Evolutionary conservation across 768 basidiomycete species (phyloP).

Genomic region (Gautieria morchelliformis): DNA sequence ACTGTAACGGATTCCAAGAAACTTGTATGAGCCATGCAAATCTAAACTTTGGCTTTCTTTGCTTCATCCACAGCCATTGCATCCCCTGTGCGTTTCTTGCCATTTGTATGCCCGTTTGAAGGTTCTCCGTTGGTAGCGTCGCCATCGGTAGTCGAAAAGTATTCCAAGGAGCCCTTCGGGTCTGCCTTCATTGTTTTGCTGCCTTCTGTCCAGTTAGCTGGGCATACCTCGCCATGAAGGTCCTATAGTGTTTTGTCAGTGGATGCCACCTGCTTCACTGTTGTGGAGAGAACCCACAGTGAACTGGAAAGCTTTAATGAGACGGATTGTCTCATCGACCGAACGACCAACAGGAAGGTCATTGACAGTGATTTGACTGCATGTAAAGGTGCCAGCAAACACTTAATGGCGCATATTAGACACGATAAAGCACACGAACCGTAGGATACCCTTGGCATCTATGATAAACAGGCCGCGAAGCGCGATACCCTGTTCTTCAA

Average conservation of each 20-base stretch:
- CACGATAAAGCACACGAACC: constrained; percentile 26
- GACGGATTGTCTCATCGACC: constrained; percentile 85
- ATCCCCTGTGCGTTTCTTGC: constrained; percentile 7
- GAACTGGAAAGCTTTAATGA: constrained; percentile 92
- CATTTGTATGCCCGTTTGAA: constrained; percentile 1
- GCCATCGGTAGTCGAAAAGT: constrained; percentile 35
- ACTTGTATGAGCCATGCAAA: neutral
- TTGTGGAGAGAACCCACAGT: constrained; percentile 37
- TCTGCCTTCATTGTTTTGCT: constrained; percentile 76
- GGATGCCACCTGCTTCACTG: neutral
- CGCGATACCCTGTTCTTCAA: constrained; percentile 83
- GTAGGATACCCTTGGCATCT: constrained; percentile 70
- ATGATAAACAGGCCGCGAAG: constrained; percentile 84
- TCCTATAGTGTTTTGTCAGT: constrained; percentile 37
- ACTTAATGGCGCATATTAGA: neutral
- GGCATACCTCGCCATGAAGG: constrained; percentile 87
- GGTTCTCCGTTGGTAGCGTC: constrained; percentile 10
- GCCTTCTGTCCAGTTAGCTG: constrained; percentile 82
- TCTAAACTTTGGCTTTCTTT: constrained; percentile 6
- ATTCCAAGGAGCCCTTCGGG: constrained; percentile 63
- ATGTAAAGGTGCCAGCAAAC: neutral
- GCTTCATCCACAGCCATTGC: neutral
- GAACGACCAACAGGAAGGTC: constrained; percentile 94
- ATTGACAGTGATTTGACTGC: constrained; percentile 78
- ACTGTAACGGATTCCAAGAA: neutral